Evolutionary conservation across 2,329 filamentous ascomycete species (phyloP).

Genomic region (Fusarium incarnatum): DNA sequence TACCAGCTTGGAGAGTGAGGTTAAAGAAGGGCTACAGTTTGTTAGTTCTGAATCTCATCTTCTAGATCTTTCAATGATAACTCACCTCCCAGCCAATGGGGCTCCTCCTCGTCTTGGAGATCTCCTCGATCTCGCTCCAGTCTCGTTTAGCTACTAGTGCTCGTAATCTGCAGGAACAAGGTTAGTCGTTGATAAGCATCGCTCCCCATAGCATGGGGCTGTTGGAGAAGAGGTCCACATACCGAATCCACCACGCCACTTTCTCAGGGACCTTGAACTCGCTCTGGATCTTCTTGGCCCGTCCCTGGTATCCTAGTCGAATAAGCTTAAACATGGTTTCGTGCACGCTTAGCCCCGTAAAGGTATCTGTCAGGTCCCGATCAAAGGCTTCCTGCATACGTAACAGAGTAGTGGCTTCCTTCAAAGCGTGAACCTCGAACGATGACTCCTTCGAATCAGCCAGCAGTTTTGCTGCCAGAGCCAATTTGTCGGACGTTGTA

Average conservation of each 20-base stretch:
- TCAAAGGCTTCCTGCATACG: slow-evolving; percentile 90
- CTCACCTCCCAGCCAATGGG: slow-evolving; percentile 96
- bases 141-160: slow-evolving; percentile 90
- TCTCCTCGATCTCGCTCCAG: slow-evolving; percentile 92
- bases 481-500: slow-evolving; percentile 84
- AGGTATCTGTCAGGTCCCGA: slow-evolving; percentile 81
- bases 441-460: slow-evolving; percentile 83
- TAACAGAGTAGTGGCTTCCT: slow-evolving; percentile 83
- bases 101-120: slow-evolving; percentile 81
- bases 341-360: slow-evolving; percentile 86
- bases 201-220: slow-evolving; percentile 20
- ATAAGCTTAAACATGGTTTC: slow-evolving; percentile 93
- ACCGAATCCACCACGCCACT: slow-evolving; percentile 86
- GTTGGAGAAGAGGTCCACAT: slow-evolving; percentile 46
- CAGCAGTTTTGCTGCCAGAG: slow-evolving; percentile 85
- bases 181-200: slow-evolving; percentile 34
- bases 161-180: slow-evolving; percentile 68
- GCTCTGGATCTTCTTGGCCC: slow-evolving; percentile 86
- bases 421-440: slow-evolving; percentile 79
- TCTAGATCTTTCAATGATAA: slow-evolving; percentile 26
- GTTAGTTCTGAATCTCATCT: slow-evolving; percentile 27
- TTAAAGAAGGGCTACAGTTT: slow-evolving; percentile 84
- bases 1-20: slow-evolving; percentile 87
- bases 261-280: slow-evolving; percentile 96
- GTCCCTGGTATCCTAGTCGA: slow-evolving; percentile 81